Percentiles rank a stretch among this genome's conserved stretches.
Evolutionary conservation across 1,284 basidiomycete species (phyloP).

Genomic region (Leccinum solheimii): DNA sequence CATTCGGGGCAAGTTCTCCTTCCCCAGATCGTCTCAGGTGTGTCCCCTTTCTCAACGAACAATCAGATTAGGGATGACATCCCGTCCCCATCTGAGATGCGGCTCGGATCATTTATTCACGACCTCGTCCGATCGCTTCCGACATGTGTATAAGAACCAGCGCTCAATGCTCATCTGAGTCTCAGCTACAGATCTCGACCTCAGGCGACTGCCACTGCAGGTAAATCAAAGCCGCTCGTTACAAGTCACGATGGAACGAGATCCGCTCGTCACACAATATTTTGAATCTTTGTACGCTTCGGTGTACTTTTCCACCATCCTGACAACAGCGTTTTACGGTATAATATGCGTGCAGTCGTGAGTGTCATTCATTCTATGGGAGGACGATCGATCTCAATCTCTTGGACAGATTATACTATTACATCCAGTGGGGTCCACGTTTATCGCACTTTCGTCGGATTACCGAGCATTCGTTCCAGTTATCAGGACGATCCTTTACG

Average conservation of each 20-base stretch:
- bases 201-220: neutral
- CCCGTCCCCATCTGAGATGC: neutral
- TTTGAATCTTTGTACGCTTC: neutral
- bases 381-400: neutral
- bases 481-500: slow-evolving; percentile 1
- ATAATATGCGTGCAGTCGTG: slow-evolving; percentile 3
- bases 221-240: neutral
- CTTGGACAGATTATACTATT: neutral
- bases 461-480: neutral
- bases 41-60: neutral
- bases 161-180: neutral
- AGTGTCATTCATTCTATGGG: neutral
- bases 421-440: neutral
- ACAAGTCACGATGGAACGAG: neutral
- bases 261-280: neutral
- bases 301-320: neutral
- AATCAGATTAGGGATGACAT: neutral
- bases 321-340: neutral
- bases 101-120: neutral
- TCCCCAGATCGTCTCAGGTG: neutral
- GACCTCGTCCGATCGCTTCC: neutral
- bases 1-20: neutral
- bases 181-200: neutral
- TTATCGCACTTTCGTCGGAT: neutral
- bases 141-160: neutral